Percentiles rank a stretch among this genome's conserved stretches.
These are phyloP conservation scores for Lentinula raphanica DNA, from an alignment of 768 basidiomycete species.

Conservation along the genomic window DNA sequence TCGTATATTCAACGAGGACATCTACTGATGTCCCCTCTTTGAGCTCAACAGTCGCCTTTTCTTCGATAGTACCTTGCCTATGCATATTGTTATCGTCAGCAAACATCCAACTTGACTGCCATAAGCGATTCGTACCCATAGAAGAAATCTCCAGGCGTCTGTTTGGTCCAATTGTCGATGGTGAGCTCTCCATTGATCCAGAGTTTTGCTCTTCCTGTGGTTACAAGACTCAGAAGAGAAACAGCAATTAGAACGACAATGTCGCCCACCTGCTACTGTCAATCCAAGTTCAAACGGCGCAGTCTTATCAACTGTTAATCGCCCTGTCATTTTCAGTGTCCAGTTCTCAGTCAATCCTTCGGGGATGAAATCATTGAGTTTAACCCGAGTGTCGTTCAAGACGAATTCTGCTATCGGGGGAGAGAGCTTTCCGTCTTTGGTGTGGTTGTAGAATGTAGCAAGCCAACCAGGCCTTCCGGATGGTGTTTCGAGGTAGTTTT, in stretches of 20 bases:
- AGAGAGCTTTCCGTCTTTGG: slow-evolving; percentile 38
- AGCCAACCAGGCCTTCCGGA: slow-evolving; percentile 56
- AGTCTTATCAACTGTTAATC: slow-evolving; percentile 42
- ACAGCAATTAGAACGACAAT: background rate
- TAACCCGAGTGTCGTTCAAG: slow-evolving; percentile 55
- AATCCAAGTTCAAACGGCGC: slow-evolving; percentile 55
- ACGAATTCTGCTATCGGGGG: slow-evolving; percentile 41
- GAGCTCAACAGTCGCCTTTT: slow-evolving; percentile 46
- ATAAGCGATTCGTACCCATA: slow-evolving; percentile 47
- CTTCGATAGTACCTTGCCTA: slow-evolving; percentile 62
- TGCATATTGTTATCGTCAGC: background rate
- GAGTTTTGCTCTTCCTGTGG: slow-evolving; percentile 52
- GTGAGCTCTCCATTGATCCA: slow-evolving; percentile 53
- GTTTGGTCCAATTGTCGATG: slow-evolving; percentile 70
- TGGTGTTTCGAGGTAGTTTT: slow-evolving; percentile 48
- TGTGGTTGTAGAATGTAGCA: slow-evolving; percentile 58
- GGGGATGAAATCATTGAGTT: slow-evolving; percentile 64
- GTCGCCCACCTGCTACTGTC: slow-evolving; percentile 47
- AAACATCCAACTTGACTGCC: background rate
- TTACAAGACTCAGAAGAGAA: background rate
- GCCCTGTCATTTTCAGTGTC: slow-evolving; percentile 53
- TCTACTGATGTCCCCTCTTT: slow-evolving; percentile 42
- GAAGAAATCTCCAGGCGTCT: slow-evolving; percentile 64
- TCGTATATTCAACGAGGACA: slow-evolving; percentile 61
- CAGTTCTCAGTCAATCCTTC: slow-evolving; percentile 46